Evolutionary conservation across 2,329 filamentous ascomycete genomes (phyloP).

Genomic region (Stemphylium beticola): DNA sequence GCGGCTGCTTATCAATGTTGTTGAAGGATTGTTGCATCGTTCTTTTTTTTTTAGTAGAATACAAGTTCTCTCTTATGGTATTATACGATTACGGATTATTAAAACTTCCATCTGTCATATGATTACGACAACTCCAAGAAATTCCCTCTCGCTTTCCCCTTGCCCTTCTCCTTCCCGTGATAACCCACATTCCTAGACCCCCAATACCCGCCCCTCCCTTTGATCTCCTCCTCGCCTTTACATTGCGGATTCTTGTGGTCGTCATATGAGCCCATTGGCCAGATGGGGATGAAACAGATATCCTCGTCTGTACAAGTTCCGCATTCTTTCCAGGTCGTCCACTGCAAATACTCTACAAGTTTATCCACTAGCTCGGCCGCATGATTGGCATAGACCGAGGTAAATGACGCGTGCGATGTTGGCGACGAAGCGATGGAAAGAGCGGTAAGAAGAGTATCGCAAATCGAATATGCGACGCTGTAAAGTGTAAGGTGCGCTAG

Average conservation of each 20-base stretch:
- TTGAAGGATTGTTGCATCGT: no score
- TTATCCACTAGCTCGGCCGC: conserved; percentile 44
- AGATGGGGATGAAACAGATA: conserved; percentile 68
- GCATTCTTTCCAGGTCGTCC: conserved; percentile 67
- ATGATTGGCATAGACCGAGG: conserved; percentile 4
- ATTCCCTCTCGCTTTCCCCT: not conserved
- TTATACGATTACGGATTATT: no score
- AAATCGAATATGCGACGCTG: conserved; percentile 40
- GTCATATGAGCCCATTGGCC: conserved; percentile 62
- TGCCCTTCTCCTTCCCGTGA: not conserved
- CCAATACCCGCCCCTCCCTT: conserved; percentile 31
- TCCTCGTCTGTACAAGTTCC: conserved; percentile 60
- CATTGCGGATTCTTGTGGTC: conserved; percentile 62
- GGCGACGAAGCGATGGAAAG: conserved; percentile 19
- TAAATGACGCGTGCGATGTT: conserved; percentile 9
- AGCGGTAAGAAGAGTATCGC: conserved; percentile 40
- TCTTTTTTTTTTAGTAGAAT: no score
- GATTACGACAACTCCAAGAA: not conserved
- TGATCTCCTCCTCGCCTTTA: conserved; percentile 14
- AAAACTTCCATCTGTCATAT: no score
- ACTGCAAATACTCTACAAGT: conserved; percentile 60
- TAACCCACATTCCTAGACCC: conserved; percentile 8
- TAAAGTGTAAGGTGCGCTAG: conserved; percentile 42
- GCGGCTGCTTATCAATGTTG: no score
- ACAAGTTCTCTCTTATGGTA: no score